phyloP scores from a whole-genome alignment of 2,329 filamentous ascomycete genomes.

The Colletotrichum sp. region DNA sequence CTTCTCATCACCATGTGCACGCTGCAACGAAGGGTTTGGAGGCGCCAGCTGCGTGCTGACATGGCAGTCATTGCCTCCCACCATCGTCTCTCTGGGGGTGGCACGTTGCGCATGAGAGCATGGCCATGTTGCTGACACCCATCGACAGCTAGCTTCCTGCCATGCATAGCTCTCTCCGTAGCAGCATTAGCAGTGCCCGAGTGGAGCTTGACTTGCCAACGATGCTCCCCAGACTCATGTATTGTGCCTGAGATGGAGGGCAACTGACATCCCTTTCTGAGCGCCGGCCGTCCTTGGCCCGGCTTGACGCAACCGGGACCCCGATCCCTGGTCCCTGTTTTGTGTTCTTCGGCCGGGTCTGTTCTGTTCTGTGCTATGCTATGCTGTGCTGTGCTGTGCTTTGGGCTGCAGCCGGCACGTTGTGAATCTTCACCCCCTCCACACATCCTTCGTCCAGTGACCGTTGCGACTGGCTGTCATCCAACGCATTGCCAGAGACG shows the following conservation, averaged over 20 bases:
- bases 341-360: not conserved
- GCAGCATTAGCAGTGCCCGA: not conserved
- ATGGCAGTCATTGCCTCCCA: not conserved
- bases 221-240: not conserved
- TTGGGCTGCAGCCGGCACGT: not conserved
- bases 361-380: not conserved
- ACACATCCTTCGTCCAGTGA: constrained; percentile 5
- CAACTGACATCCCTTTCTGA: constrained; percentile 13
- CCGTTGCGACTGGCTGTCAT: constrained; percentile 17
- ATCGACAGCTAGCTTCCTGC: not conserved
- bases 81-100: not conserved
- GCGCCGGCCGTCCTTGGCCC: not conserved
- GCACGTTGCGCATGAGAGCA: not conserved
- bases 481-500: constrained; percentile 11
- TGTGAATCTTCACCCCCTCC: constrained; percentile 5
- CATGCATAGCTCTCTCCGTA: not conserved
- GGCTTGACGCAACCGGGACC: not conserved
- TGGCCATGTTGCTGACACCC: not conserved
- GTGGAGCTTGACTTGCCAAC: not conserved
- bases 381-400: not conserved
- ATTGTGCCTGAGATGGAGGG: constrained; percentile 4
- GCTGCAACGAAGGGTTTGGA: not conserved
- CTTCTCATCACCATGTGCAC: not conserved
- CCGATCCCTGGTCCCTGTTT: constrained; percentile 15
- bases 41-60: not conserved